Evolutionary conservation across 805 yeast genomes (phyloP).

Genomic region (Starmerella tilneyi): DNA sequence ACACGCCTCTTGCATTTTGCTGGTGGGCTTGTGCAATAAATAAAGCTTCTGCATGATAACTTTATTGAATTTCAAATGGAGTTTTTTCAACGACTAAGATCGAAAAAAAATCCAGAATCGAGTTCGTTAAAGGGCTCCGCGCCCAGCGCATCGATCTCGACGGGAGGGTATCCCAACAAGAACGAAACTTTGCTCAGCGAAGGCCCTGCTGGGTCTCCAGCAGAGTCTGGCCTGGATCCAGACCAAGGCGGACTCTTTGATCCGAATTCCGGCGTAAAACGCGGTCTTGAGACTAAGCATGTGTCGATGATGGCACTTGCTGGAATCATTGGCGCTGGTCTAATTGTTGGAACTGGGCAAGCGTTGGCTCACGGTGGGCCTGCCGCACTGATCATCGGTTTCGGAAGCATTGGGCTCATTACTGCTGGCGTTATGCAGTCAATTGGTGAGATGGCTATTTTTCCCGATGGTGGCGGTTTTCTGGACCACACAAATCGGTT

Average conservation of each 20-base stretch:
- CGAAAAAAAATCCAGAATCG: too few relatives aligned
- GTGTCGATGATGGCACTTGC: conserved; percentile 75
- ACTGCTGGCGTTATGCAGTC: conserved; percentile 46
- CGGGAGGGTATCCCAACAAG: too few relatives aligned
- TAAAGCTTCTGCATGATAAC: too few relatives aligned
- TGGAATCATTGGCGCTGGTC: conserved; percentile 75
- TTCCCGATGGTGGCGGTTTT: conserved; percentile 48
- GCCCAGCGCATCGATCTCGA: not conserved
- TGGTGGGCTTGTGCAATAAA: not conserved
- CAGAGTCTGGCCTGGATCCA: not conserved
- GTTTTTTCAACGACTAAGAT: not conserved
- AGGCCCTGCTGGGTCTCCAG: not conserved
- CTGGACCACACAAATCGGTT: conserved; percentile 40
- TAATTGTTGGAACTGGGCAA: conserved; percentile 53
- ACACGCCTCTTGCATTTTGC: not conserved
- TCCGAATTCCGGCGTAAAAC: conserved; percentile 32
- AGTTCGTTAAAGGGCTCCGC: too few relatives aligned
- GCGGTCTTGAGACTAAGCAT: conserved; percentile 51
- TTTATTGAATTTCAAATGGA: not conserved
- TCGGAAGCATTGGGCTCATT: conserved; percentile 40
- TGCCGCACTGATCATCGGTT: conserved; percentile 42
- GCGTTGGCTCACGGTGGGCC: conserved; percentile 44
- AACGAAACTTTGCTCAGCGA: not conserved
- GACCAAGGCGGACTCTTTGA: conserved; percentile 26
- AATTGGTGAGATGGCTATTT: conserved; percentile 47